A percentile compares a stretch with the other conserved stretches of the same genome.
Conservation (phyloP, 495 filamentous ascomycete species). For the Cercophora newfieldiana region DNA sequence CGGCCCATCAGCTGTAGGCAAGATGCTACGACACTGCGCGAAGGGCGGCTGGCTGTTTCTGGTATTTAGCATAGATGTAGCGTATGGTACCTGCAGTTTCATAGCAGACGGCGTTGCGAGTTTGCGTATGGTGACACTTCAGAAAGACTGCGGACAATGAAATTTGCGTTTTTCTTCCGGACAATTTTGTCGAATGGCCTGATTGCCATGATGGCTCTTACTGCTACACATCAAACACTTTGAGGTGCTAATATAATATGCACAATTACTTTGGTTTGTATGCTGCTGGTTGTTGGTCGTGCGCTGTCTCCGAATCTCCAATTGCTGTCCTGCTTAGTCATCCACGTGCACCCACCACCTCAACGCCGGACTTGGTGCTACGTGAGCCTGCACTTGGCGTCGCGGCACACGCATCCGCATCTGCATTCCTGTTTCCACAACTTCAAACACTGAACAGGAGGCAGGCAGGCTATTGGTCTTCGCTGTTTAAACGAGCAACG, state of each 20-base stretch:
- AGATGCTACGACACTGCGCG: not conserved
- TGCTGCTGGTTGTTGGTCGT: too few species aligned
- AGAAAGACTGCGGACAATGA: not conserved
- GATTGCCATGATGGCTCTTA: too few species aligned
- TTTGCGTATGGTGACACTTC: not conserved
- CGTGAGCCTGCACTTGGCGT: not conserved
- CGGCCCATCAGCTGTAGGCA: not conserved
- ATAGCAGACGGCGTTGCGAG: not conserved
- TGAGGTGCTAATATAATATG: not conserved
- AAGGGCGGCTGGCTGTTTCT: not conserved
- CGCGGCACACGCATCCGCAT: conserved; percentile 2
- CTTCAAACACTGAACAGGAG: conserved; percentile 10
- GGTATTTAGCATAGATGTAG: not conserved
- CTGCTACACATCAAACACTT: too few species aligned
- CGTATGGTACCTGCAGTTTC: not conserved
- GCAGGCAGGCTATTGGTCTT: conserved; percentile 18
- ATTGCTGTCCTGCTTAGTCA: conserved; percentile 11
- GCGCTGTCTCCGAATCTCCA: not conserved
- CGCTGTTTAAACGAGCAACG: not conserved
- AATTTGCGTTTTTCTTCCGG: not conserved
- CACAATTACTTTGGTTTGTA: too few species aligned
- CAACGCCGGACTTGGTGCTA: not conserved
- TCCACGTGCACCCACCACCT: conserved; percentile 3
- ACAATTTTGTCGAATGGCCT: not conserved
- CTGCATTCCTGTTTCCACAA: not conserved